Conservation (phyloP, 495 filamentous ascomycete genomes). For the Hamigera avellanea region DNA sequence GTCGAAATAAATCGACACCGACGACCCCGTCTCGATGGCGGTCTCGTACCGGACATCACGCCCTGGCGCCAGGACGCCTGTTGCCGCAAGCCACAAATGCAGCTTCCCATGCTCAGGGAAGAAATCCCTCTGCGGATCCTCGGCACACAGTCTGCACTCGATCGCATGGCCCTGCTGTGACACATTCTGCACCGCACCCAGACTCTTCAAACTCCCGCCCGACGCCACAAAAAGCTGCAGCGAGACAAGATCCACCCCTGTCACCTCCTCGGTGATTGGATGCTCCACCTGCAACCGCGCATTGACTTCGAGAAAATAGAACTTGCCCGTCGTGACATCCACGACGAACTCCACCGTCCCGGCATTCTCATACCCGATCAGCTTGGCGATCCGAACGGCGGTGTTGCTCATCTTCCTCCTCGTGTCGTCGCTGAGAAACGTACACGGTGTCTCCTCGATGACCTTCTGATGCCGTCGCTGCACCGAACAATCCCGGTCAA, state of each 20-base stretch:
- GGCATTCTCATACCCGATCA: slow-evolving; percentile 75
- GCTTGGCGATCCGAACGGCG: slow-evolving; percentile 61
- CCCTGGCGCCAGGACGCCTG: slow-evolving; percentile 40
- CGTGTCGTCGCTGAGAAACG: slow-evolving; percentile 54
- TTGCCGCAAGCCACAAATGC: slow-evolving; percentile 9
- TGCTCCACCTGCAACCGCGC: slow-evolving; percentile 88
- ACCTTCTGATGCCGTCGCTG: slow-evolving; percentile 89
- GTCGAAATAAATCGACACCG: slow-evolving; percentile 77
- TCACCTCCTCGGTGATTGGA: slow-evolving; percentile 81
- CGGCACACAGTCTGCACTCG: slow-evolving; percentile 82
- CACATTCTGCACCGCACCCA: slow-evolving; percentile 57
- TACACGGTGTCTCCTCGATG: slow-evolving; percentile 79
- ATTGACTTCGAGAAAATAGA: slow-evolving; percentile 97
- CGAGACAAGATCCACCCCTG: slow-evolving; percentile 74
- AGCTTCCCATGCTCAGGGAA: too few relatives aligned
- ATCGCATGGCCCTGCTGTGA: slow-evolving; percentile 60
- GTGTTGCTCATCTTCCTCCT: slow-evolving; percentile 69
- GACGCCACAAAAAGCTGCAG: slow-evolving; percentile 79
- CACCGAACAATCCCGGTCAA: slow-evolving; percentile 72
- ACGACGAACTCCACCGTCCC: slow-evolving; percentile 94
- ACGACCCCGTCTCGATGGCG: slow-evolving; percentile 69
- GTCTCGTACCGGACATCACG: slow-evolving; percentile 69
- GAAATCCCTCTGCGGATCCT: slow-evolving; percentile 71
- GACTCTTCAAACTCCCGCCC: slow-evolving; percentile 57
- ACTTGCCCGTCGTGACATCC: slow-evolving; percentile 67